phyloP scores from a whole-genome alignment of 2,329 filamentous ascomycete species.

The Trichoderma simmonsii region DNA sequence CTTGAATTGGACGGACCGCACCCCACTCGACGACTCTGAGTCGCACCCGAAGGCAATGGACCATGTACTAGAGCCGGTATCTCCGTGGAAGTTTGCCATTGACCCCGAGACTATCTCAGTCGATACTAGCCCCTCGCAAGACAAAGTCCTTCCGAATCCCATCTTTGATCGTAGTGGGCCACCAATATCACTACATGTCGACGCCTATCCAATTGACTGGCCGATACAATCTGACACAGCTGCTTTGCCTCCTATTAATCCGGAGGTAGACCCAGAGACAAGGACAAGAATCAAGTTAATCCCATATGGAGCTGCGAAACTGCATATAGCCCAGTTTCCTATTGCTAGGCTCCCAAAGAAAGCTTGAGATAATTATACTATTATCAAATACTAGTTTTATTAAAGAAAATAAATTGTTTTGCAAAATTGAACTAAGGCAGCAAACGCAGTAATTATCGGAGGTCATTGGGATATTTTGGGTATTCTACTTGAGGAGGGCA shows the following conservation, averaged over 20 bases:
- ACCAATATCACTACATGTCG: not conserved
- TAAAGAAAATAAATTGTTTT: no score
- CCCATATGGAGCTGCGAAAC: not conserved
- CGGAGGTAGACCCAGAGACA: not conserved
- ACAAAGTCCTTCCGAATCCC: not conserved
- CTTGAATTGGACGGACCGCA: not conserved
- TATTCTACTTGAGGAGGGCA: no score
- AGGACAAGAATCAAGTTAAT: not conserved
- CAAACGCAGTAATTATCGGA: not conserved
- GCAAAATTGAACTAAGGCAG: no score
- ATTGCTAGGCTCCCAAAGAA: not conserved
- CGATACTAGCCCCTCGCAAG: not conserved
- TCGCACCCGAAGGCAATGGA: not conserved
- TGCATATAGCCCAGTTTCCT: not conserved
- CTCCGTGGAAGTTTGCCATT: not conserved
- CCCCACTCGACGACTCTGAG: not conserved
- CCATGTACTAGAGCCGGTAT: not conserved
- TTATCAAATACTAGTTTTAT: not conserved
- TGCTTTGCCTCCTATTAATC: not conserved
- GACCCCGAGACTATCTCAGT: not conserved
- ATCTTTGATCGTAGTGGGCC: not conserved
- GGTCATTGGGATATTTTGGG: not conserved
- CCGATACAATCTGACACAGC: not conserved
- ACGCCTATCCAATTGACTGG: not conserved
- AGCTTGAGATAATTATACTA: not conserved